phyloP scores from a whole-genome alignment of 129 eudicot genomes.

The Saposhnikovia divaricata region DNA sequence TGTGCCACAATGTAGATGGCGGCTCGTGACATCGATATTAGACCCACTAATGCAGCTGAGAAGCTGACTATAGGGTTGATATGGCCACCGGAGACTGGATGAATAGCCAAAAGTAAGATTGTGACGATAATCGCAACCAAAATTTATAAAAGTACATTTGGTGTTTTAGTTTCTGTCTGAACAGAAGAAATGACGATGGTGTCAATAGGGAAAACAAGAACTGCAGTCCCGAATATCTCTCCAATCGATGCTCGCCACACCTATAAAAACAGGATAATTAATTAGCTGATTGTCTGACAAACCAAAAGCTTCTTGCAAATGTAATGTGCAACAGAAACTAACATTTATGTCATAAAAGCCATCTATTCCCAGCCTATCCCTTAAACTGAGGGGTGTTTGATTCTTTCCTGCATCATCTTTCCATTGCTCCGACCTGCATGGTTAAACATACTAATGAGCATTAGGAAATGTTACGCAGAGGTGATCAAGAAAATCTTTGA shows the following conservation, averaged over 20 bases:
- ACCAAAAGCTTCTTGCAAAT: background rate
- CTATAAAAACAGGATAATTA: constrained; percentile 9
- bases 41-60: constrained; percentile 67
- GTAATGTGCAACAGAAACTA: constrained; percentile 1
- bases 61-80: constrained; percentile 65
- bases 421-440: constrained; percentile 36
- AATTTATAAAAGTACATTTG: constrained; percentile 43
- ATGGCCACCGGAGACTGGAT: constrained; percentile 78
- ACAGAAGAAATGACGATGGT: constrained; percentile 61
- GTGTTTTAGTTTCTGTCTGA: constrained; percentile 34
- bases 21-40: constrained; percentile 60
- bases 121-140: constrained; percentile 40
- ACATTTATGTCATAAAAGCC: constrained; percentile 52
- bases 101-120: constrained; percentile 54
- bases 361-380: constrained; percentile 55
- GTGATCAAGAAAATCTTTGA: no score
- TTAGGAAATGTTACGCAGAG: no score
- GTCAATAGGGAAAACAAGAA: constrained; percentile 64
- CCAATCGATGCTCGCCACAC: constrained; percentile 79
- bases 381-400: constrained; percentile 23
- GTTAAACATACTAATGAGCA: constrained; percentile 1
- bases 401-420: constrained; percentile 30
- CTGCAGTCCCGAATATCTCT: constrained; percentile 60
- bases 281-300: background rate
- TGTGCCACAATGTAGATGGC: constrained; percentile 64